Base-by-base conservation (phyloP, 2,329 filamentous ascomycete species). In the Achaetomium macrosporum region DNA sequence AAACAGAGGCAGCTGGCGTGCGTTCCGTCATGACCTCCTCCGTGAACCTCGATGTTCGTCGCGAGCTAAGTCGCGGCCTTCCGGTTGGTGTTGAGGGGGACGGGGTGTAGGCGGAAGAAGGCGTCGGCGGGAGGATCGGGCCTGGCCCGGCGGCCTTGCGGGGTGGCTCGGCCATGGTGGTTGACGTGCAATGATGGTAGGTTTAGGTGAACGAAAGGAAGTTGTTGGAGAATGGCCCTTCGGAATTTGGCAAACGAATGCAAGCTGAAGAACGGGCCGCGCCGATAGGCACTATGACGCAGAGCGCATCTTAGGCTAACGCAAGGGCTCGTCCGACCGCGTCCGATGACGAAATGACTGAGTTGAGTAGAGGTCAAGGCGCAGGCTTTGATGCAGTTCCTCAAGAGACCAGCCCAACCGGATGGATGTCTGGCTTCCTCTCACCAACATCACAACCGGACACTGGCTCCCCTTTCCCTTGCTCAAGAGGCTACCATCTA, bases 1-100 rank as follows among this genome's bases (percentile, higher is more conserved):
- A 61, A n/a, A 60, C 40, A 51, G 59, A 66, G 55, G 61, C 57
- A 0, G 60, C 58, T 2, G 65, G 64, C n/a, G 62, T 64, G 45
- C 56, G 57, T 37, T 64, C 63, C n/a, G 60, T 52, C 60, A 65
- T 63, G 30, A 57, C 57, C 29, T 63, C 57, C 54, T 66, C 64
- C 12, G 59, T 61, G 40, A 66, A 65, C 10, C 61, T 54, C 10
- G 64, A 64, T 31, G 54, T 54, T 4, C 61, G 52, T 17, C 58
- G 56, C 3, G 48, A 46, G 16, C 42, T 42, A 16, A 55, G 55
- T 6, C 52, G 48, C 15, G 55, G 54, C 12, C 49, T 25, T 12
- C 46, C 47, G 12, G 39, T 42, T 12, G 53, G 50, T 1, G 43
- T 51, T 13, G 41, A 20, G 1, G 44, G 43, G 0, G 51, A 39